These are phyloP conservation scores for Cytospora piceae DNA, from an alignment of 2,329 filamentous ascomycete species.

Conservation along the genomic window DNA sequence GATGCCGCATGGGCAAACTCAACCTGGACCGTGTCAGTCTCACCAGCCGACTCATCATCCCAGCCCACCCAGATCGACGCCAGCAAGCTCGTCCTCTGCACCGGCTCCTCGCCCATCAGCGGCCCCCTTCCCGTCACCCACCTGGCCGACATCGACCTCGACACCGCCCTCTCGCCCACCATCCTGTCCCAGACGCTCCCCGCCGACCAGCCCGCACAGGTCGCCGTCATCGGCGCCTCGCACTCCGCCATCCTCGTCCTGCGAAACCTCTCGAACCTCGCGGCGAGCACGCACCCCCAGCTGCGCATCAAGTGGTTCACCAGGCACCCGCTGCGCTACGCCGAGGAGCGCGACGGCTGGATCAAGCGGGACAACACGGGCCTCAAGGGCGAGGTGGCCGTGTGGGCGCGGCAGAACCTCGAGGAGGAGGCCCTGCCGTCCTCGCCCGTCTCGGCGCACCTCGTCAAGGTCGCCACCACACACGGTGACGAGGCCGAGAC, in stretches of 20 bases:
- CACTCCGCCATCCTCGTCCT: slow-evolving; percentile 67
- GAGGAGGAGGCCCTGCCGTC: slow-evolving; percentile 53
- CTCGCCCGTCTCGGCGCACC: slow-evolving; percentile 50
- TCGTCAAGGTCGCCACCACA: slow-evolving; percentile 51
- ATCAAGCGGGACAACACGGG: slow-evolving; percentile 68
- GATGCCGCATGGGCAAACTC: slow-evolving; percentile 39
- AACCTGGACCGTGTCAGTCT: slow-evolving; percentile 32
- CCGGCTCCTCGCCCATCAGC: slow-evolving; percentile 56
- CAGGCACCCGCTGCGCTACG: slow-evolving; percentile 63
- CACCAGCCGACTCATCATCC: slow-evolving; percentile 13
- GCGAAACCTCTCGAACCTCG: slow-evolving; percentile 61
- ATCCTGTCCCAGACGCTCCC: slow-evolving; percentile 42
- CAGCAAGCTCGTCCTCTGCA: slow-evolving; percentile 59
- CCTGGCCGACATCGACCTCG: slow-evolving; percentile 49
- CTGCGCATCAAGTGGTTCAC: slow-evolving; percentile 66
- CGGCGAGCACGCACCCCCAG: slow-evolving; percentile 52
- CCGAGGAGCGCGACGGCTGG: slow-evolving; percentile 65
- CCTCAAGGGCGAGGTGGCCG: slow-evolving; percentile 63
- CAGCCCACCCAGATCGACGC: slow-evolving; percentile 41
- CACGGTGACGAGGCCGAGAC: slow-evolving; percentile 47
- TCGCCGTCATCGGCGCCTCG: slow-evolving; percentile 64
- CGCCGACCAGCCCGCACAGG: slow-evolving; percentile 42
- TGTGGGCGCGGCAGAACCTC: slow-evolving; percentile 62
- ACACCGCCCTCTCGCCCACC: slow-evolving; percentile 58
- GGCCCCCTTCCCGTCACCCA: slow-evolving; percentile 47